Base-by-base conservation (phyloP, 2,329 filamentous ascomycete species). In the Pestalotiopsis sp. region DNA sequence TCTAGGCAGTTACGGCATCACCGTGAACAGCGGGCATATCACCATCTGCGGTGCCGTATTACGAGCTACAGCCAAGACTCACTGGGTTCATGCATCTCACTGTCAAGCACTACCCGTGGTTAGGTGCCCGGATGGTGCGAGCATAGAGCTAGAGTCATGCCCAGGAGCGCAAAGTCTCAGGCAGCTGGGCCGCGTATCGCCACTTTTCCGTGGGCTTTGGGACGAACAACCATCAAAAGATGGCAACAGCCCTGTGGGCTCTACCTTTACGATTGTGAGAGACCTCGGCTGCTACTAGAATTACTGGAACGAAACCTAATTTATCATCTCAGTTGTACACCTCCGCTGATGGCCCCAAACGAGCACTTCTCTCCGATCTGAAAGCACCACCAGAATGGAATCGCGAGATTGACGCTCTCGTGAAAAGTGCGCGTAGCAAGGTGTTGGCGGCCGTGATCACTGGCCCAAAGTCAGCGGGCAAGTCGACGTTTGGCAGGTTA, bases 91-190 rank as follows among this genome's bases (percentile, higher is more conserved):
- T 77, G 91, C 92, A 17, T 88, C 92, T 1, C 86, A 87, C 57
- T 93, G 90, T 49, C 89, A 93, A 75, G 89, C 92, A 1, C 79
- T 95, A 1, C 92, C 91, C 1, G 87, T 91, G 0, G 83, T 95
- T 41, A 81, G 88, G 61, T 89, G 85, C 58, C 74, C 80, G 0
- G 83, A 87, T 60, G 78, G 84, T 11, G 83, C 84, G 0, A 78
- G 76, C 1, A 76, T 93, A 0, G 86, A 92, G 69, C 78, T 94
- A 27, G 81, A 85, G 41, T 77, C 90, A 4, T 85, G 88, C 65
- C 84, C 86, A 0, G 83, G 80, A 9, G 80, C 85, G 2, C 78
- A 77, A 14, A 81, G 81, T 0, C 71, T 94, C 12, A 82, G 84
- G 17, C 81, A 83, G 0, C 77, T 95, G 17, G 87, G 86, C 1